Percentiles rank a stretch among this genome's conserved stretches.
phyloP scores from a whole-genome alignment of 2,329 filamentous ascomycete species.

The Coleophoma cylindrospora region DNA sequence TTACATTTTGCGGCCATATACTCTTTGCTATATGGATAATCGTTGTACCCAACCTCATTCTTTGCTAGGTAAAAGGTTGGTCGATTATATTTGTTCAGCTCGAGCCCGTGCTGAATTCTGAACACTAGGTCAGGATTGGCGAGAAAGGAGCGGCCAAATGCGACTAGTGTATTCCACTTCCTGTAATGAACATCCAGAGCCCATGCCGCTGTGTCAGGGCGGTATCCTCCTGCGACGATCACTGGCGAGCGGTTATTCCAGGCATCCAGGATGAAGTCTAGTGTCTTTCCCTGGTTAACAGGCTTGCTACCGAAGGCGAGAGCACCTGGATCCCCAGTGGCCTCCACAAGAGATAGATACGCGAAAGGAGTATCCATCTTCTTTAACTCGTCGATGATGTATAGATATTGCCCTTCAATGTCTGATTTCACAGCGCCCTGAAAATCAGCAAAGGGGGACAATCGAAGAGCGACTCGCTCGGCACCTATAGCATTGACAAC shows the following conservation, averaged over 20 bases:
- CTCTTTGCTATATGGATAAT: too few species aligned
- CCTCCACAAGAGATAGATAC: conserved; percentile 51
- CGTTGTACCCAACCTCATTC: conserved; percentile 1
- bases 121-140: conserved; percentile 35
- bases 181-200: conserved; percentile 27
- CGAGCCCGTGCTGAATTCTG: conserved; percentile 2
- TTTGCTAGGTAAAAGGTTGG: conserved; percentile 11
- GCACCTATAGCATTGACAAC: conserved; percentile 38
- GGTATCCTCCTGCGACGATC: conserved; percentile 13
- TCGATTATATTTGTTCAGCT: conserved; percentile 6
- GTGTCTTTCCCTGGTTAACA: neutral
- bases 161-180: conserved; percentile 7
- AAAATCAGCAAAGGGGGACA: conserved; percentile 55
- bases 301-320: conserved; percentile 43
- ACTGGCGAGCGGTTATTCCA: conserved; percentile 7
- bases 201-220: conserved; percentile 23
- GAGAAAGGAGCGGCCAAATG: conserved; percentile 30
- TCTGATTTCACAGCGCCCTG: conserved; percentile 38
- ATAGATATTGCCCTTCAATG: conserved; percentile 37
- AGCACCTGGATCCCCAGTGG: conserved; percentile 33
- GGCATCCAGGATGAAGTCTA: conserved; percentile 5
- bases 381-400: conserved; percentile 35
- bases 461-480: conserved; percentile 42
- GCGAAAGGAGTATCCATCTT: conserved; percentile 34
- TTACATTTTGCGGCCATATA: too few species aligned